Conservation (phyloP, 2,329 filamentous ascomycete species). For the Trichoderma polysporum region DNA sequence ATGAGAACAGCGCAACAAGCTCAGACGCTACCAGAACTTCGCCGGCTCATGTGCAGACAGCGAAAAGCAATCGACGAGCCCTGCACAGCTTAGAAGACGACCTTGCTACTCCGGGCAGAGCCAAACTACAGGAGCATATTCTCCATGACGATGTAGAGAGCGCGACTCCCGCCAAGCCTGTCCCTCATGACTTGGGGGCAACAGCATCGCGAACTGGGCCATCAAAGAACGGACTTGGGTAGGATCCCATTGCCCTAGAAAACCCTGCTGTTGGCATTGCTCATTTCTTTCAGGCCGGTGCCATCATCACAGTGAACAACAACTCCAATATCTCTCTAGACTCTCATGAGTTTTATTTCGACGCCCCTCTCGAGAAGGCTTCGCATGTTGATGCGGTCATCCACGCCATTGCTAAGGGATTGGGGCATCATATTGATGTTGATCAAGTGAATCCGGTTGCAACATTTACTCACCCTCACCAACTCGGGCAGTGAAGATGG, state of each 20-base stretch:
- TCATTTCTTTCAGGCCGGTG: constrained; percentile 19
- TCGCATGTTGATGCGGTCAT: constrained; percentile 11
- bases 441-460: background rate
- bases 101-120: background rate
- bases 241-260: background rate
- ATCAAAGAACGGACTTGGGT: constrained; percentile 4
- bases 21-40: background rate
- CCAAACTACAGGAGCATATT: constrained; percentile 6
- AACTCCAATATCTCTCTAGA: constrained; percentile 14
- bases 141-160: constrained; percentile 19
- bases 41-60: background rate
- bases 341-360: background rate
- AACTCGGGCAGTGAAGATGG: background rate
- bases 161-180: background rate
- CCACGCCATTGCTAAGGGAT: background rate
- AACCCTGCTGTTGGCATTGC: background rate
- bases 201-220: background rate
- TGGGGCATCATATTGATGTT: background rate
- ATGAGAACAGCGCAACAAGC: background rate
- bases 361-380: background rate
- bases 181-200: constrained; percentile 19
- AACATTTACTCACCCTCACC: background rate
- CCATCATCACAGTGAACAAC: background rate
- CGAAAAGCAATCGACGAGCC: background rate
- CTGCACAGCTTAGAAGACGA: constrained; percentile 22